A percentile compares a stretch with the other conserved stretches of the same genome.
Conservation (phyloP, 352 stramenopile species). For the Stramenopiles sp. region DNA sequence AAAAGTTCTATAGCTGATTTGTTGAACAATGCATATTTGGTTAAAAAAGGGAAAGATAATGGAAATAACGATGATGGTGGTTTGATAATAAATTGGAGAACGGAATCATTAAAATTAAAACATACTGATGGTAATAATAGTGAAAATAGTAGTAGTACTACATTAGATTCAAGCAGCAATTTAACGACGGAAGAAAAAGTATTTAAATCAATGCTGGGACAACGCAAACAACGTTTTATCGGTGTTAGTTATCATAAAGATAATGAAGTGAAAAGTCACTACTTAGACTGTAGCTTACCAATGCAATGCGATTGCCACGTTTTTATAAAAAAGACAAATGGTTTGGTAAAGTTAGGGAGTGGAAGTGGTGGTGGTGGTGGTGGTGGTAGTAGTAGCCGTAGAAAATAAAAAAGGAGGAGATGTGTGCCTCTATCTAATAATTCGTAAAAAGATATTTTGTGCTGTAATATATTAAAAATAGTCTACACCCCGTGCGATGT, state of each 20-base stretch:
- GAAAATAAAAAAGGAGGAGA: no score
- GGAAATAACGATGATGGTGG: slow-evolving; percentile 18
- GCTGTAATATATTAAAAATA: no score
- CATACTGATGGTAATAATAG: not conserved
- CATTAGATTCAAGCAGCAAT: not conserved
- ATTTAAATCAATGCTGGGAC: not conserved
- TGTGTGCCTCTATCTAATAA: no score
- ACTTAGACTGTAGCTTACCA: no score
- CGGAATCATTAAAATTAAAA: not conserved
- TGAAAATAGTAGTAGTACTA: not conserved
- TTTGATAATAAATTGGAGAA: not conserved
- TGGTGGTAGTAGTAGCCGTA: no score
- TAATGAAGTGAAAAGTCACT: slow-evolving; percentile 21
- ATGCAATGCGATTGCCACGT: no score
- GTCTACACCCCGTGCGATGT: no score
- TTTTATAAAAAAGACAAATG: no score
- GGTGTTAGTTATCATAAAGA: slow-evolving; percentile 23
- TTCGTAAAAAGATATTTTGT: no score
- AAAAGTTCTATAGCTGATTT: slow-evolving; percentile 16
- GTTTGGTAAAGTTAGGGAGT: no score
- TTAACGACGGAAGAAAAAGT: not conserved
- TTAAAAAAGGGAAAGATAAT: slow-evolving; percentile 13
- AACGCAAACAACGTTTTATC: slow-evolving; percentile 22
- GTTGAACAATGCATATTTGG: slow-evolving; percentile 15
- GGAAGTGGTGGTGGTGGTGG: no score